Base-by-base conservation (phyloP, 768 basidiomycete species). In the Pulveroboletus sp. region DNA sequence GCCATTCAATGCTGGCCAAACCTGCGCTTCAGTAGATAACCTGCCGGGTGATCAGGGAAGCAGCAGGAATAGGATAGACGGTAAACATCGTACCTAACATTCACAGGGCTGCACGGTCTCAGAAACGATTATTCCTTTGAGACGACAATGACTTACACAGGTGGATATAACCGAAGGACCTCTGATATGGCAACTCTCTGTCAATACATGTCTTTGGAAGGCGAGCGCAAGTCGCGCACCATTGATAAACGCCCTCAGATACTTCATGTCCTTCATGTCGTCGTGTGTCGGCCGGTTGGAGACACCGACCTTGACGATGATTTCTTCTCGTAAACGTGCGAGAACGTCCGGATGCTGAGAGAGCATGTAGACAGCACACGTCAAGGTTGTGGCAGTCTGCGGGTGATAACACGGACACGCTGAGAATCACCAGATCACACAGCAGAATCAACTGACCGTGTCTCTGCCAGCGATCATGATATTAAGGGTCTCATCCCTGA, bases 191-290 rank as follows among this genome's bases (percentile, higher is more conserved):
- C 7, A 1, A 14, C 7, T 36, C 32, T 4, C 27, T 27, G 46
- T 65, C 8, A 45, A 46, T 38, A 11, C 9, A 39, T 8, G 28
- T 27, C 4, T 8, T 13, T 3, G 32, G n/a, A n/a, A 15, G 26
- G 38, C 13, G 13, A 30, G 37, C 28, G 18, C 8, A 39, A 35
- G 8, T 39, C 4, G 43, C 68, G 11, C 18, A 82, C 82, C 82
- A 54, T 85, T 84, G 43, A 85, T 76, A 14, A 33, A 21, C 1
- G 83, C 84, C 24, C 80, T 70, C 13, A 84, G 63, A 54, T 77
- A 84, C 60, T 79, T 83, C 79, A 84, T 80, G 5, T 79, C 78
- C 27, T 71, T 70, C 55, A 85, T 75, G 53, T 82, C 77, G 39
- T 80, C 77, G 46, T 75, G 76, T 3, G 75, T 74, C 4, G 82